phyloP scores from a whole-genome alignment of 2,329 filamentous ascomycete genomes.

The Botrytis squamosa region DNA sequence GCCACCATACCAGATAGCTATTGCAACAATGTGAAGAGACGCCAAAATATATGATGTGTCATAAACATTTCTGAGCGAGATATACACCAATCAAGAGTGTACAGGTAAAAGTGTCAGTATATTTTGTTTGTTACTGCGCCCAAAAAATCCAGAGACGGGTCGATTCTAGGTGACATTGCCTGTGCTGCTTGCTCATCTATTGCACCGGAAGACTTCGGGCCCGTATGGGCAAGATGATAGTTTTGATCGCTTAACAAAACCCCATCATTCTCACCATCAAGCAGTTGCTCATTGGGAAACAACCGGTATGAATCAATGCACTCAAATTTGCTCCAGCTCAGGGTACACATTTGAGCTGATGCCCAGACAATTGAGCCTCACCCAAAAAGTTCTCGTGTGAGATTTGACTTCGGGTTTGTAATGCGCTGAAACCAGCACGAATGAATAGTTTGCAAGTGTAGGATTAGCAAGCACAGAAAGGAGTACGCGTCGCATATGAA shows the following conservation, averaged over 20 bases:
- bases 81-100: background rate
- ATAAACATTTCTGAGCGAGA: background rate
- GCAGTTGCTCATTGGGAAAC: background rate
- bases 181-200: too few species aligned
- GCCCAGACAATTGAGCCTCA: background rate
- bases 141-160: background rate
- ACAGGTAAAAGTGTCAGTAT: background rate
- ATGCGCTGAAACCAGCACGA: background rate
- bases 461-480: background rate
- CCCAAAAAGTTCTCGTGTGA: too few species aligned
- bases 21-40: background rate
- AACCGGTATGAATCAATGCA: background rate
- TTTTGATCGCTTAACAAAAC: background rate
- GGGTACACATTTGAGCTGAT: background rate
- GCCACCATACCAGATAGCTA: background rate
- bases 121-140: background rate
- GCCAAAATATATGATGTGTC: background rate
- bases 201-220: background rate
- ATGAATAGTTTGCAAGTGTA: background rate
- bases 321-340: background rate
- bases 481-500: background rate
- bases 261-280: background rate
- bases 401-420: background rate
- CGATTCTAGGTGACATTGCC: background rate
- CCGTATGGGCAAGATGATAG: background rate